These are phyloP conservation scores for Naematelia aurantialba DNA, from an alignment of 768 basidiomycete species.

Conservation along the genomic window DNA sequence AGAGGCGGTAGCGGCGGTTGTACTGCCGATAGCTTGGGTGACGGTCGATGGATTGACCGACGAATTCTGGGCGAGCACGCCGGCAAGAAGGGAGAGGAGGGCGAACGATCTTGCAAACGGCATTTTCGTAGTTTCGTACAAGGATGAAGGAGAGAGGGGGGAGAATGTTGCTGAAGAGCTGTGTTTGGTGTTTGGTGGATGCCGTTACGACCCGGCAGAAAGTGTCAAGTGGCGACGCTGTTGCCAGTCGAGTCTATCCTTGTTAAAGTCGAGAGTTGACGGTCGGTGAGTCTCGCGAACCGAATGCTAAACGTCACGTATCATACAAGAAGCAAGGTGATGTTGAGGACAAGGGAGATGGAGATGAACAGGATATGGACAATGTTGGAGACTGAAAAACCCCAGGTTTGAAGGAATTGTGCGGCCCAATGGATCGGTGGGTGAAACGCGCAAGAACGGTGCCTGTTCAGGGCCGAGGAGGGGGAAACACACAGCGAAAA, in stretches of 20 bases:
- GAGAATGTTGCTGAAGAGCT: neutral
- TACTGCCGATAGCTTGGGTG: slow-evolving; percentile 12
- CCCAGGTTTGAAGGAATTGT: too few relatives aligned
- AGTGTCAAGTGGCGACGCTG: neutral
- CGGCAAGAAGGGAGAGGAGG: neutral
- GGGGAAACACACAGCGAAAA: neutral
- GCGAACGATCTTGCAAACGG: slow-evolving; percentile 3
- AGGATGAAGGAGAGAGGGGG: neutral
- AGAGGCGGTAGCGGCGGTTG: slow-evolving; percentile 5
- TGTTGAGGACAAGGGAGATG: too few relatives aligned
- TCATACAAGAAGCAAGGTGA: neutral
- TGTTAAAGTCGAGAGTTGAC: too few relatives aligned
- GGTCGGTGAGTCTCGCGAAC: too few relatives aligned
- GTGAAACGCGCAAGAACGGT: neutral
- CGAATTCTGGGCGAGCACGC: slow-evolving; percentile 4
- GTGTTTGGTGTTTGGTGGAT: neutral
- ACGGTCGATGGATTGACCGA: slow-evolving; percentile 6
- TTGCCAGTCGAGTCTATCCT: too few relatives aligned
- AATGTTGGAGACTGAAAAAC: too few relatives aligned
- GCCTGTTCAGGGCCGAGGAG: neutral
- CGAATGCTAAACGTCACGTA: too few relatives aligned
- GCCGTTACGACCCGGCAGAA: too few relatives aligned
- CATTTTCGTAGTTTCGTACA: neutral
- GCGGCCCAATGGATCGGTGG: too few relatives aligned
- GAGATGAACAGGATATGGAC: neutral